These are phyloP conservation scores for Cornus suecica DNA, from an alignment of 148 eudicot species.

Conservation along the genomic window DNA sequence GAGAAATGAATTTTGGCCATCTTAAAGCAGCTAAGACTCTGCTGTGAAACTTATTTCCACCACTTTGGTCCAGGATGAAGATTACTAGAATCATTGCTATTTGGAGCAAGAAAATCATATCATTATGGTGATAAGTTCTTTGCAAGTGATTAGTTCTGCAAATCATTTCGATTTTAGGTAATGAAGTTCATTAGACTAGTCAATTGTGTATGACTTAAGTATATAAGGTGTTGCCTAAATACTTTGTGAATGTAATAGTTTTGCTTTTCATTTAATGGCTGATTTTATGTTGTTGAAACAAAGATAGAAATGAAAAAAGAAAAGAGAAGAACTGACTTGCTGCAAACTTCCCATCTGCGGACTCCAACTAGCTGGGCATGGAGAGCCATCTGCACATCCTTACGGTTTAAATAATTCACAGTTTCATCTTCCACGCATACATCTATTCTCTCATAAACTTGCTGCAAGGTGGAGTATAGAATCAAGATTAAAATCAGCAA, in stretches of 20 bases:
- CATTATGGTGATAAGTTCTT: not conserved
- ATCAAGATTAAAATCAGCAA: not conserved
- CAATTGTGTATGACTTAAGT: no score
- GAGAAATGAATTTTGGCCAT: not conserved
- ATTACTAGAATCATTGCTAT: not conserved
- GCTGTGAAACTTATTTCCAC: not conserved
- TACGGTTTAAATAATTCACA: constrained; percentile 69
- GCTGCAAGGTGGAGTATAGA: constrained; percentile 27
- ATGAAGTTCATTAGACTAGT: no score
- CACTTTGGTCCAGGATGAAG: not conserved
- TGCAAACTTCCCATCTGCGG: constrained; percentile 73
- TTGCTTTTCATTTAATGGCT: not conserved
- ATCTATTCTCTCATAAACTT: constrained; percentile 63
- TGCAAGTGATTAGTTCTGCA: no score
- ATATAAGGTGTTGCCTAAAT: no score
- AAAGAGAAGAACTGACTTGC: constrained; percentile 43
- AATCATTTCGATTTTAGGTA: no score
- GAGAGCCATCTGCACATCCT: constrained; percentile 73
- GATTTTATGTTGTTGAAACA: not conserved
- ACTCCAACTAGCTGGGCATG: constrained; percentile 90
- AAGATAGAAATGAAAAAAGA: not conserved
- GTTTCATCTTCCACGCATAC: constrained; percentile 95
- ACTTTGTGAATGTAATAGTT: not conserved
- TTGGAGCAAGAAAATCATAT: not conserved
- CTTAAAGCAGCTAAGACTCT: not conserved